Conservation (phyloP, 2,329 filamentous ascomycete genomes). For the Xylariaceae sp. region DNA sequence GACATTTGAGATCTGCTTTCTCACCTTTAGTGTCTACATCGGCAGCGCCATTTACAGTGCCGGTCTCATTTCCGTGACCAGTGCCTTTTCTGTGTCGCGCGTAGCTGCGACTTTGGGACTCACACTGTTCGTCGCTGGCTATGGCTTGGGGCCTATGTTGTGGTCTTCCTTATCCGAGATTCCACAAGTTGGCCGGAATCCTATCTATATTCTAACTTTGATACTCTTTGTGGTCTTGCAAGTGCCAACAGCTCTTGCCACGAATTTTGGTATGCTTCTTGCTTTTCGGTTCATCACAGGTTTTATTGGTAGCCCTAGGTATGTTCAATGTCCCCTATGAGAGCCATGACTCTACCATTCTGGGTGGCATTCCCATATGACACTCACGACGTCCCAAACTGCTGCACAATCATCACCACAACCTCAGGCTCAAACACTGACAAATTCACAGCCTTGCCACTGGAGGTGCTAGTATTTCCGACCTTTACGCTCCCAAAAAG, state of each 20-base stretch:
- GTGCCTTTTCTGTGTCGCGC: constrained; percentile 13
- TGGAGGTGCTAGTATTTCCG: constrained; percentile 22
- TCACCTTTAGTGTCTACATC: constrained; percentile 23
- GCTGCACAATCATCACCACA: no score
- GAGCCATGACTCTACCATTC: no score
- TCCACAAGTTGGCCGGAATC: constrained; percentile 52
- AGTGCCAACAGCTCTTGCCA: constrained; percentile 47
- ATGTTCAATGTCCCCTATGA: no score
- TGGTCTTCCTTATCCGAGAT: constrained; percentile 57
- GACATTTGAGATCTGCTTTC: constrained; percentile 21
- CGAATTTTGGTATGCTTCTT: constrained; percentile 50
- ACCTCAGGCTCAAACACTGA: no score
- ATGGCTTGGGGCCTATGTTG: constrained; percentile 42
- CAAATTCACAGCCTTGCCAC: constrained; percentile 20
- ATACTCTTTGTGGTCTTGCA: constrained; percentile 52
- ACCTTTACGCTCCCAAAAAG: constrained; percentile 30
- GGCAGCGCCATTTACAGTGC: constrained; percentile 22
- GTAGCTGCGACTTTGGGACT: constrained; percentile 20
- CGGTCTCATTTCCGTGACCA: constrained; percentile 12
- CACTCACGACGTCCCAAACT: no score
- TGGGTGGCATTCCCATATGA: no score
- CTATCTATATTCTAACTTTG: constrained; percentile 53
- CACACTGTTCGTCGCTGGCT: constrained; percentile 19
- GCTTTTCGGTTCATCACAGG: constrained; percentile 48
- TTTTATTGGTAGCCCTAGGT: constrained; percentile 37